These are phyloP conservation scores for Trichoderma simmonsii DNA, from an alignment of 2,329 filamentous ascomycete species.

Conservation along the genomic window DNA sequence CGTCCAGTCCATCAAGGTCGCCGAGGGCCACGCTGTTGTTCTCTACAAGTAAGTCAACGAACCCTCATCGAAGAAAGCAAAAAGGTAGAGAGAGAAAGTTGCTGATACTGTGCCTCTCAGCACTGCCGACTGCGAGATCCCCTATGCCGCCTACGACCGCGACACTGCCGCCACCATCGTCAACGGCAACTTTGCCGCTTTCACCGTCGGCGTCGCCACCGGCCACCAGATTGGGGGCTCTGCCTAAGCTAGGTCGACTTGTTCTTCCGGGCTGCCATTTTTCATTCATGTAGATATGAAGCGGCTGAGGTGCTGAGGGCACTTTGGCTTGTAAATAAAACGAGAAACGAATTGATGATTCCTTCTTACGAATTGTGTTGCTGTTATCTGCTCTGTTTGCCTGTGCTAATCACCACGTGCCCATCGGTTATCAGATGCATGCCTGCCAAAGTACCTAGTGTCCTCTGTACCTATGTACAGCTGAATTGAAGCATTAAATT, in stretches of 20 bases:
- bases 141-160: not conserved
- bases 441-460: not conserved
- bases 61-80: not conserved
- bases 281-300: not conserved
- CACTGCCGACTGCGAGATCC: not conserved
- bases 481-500: not conserved
- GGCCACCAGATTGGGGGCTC: not conserved
- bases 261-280: not conserved
- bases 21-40: not conserved
- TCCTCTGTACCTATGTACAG: not conserved
- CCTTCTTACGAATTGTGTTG: not conserved
- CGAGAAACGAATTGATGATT: not conserved
- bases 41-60: not conserved
- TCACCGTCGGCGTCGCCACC: not conserved
- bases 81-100: not conserved
- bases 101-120: not conserved
- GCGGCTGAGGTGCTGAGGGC: not conserved
- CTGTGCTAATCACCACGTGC: not conserved
- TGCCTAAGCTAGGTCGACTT: not conserved
- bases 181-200: not conserved
- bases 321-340: not conserved
- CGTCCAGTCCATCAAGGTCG: not conserved
- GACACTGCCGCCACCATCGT: not conserved
- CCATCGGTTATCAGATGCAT: not conserved
- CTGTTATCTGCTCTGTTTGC: not conserved